Evolutionary conservation across 495 filamentous ascomycete genomes (phyloP), one percentile per base, ranked within the genome.

Genomic region (Penicillium bovifimosum): DNA sequence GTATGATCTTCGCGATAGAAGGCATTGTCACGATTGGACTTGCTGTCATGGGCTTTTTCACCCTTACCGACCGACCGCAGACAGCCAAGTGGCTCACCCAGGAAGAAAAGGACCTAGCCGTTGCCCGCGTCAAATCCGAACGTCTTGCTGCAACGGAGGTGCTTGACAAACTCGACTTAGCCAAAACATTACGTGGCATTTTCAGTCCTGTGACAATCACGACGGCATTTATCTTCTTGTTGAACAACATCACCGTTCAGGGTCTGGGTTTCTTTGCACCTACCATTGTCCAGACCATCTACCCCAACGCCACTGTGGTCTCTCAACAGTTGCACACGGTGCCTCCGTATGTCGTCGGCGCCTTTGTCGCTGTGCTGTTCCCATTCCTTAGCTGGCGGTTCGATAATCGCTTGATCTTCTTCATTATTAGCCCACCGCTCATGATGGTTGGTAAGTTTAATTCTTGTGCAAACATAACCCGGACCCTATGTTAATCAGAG

Each of bases 1-100:
- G 85, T 10, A 76, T 90, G 29, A 75, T 92, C 18, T 91, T 91
- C 63, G 75, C 88, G 9, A 83, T 88, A 20, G 88, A 92, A 61
- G 88, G 88, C 1, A 68, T 90, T 8, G 84, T 88, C 29, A 84
- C 80, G 0, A 74, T 88, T 49, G 46, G 81, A 3, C 67, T 87
- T 2, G 81, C 78, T 1, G 39, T 83, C 3, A 52, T 83, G 13
- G 74, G 77, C 1, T 91, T 75, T 39, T 75, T 80, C 35, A 76
- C 76, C 10, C 69, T 90, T 50, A 88, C 87, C 0, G 85, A 90
- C 61, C 76, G 77, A 2, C 83, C 87, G 0, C 79, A 79, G 27
- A 82, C 78, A 3, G 85, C 86, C 0, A 67, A 65, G 18, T 89
- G 87, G 71, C 67, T 91, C 6, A 80, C 64, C 11, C 69, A 77